These are phyloP conservation scores for Ceratocystis diversiconidia DNA, from an alignment of 2,329 filamentous ascomycete genomes.

Conservation along the genomic window DNA sequence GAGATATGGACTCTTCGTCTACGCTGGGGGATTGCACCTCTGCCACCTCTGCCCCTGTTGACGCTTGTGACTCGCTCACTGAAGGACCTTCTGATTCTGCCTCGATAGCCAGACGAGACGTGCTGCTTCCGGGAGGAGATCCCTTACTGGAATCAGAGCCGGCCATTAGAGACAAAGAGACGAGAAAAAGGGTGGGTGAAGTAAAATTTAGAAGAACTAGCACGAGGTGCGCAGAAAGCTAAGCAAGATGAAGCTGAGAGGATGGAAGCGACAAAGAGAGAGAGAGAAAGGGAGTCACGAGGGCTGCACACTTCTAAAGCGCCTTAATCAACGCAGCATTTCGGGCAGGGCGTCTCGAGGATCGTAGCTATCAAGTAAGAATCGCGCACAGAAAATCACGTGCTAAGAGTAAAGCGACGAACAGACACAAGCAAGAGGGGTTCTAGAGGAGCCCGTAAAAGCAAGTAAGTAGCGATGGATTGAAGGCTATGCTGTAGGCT, in stretches of 20 bases:
- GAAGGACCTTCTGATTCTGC: conserved; percentile 10
- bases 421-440: neutral
- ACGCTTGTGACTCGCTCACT: neutral
- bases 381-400: neutral
- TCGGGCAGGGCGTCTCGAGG: neutral
- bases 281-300: neutral
- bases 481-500: neutral
- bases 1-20: neutral
- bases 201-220: neutral
- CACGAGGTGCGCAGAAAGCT: neutral
- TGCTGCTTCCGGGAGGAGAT: neutral
- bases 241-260: neutral
- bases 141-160: neutral
- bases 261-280: neutral
- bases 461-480: neutral
- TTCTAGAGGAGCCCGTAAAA: conserved; percentile 18
- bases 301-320: neutral
- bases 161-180: neutral
- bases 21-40: neutral
- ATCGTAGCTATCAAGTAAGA: neutral
- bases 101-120: conserved; percentile 11
- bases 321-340: conserved; percentile 6
- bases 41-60: neutral
- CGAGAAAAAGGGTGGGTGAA: neutral
- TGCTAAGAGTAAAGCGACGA: neutral